phyloP scores from a whole-genome alignment of 2,329 filamentous ascomycete genomes.

The Beauveria sp. region DNA sequence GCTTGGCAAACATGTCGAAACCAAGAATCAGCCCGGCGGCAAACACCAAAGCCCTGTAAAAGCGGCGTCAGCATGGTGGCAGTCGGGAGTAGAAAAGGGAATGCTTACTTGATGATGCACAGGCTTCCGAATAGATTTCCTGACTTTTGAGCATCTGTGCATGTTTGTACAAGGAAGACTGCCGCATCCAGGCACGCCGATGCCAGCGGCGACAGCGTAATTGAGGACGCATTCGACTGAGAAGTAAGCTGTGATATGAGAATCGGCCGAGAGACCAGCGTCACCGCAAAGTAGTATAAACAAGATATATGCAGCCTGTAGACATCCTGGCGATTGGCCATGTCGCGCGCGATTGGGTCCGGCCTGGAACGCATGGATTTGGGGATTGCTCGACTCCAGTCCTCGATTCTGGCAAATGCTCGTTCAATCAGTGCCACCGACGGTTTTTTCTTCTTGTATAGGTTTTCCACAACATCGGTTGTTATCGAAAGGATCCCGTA shows the following conservation, averaged over 20 bases:
- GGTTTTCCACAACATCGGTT: constrained; percentile 31
- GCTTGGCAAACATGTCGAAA: constrained; percentile 46
- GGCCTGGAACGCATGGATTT: constrained; percentile 20
- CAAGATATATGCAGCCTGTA: constrained; percentile 48
- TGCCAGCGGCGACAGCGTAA: constrained; percentile 31
- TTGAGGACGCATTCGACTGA: constrained; percentile 22
- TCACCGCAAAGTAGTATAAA: constrained; percentile 51
- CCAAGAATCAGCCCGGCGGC: constrained; percentile 49
- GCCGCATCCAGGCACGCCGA: constrained; percentile 48
- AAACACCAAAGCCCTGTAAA: constrained; percentile 43
- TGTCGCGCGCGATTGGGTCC: constrained; percentile 19
- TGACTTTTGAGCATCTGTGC: constrained; percentile 37
- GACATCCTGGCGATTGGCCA: constrained; percentile 24
- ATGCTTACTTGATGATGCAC: constrained; percentile 49
- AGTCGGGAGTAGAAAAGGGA: neutral
- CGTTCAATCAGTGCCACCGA: constrained; percentile 28
- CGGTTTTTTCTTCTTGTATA: constrained; percentile 32
- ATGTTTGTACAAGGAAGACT: constrained; percentile 47
- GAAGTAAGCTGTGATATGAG: constrained; percentile 42
- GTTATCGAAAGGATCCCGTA: constrained; percentile 36
- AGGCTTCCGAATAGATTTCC: constrained; percentile 43
- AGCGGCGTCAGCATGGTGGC: neutral
- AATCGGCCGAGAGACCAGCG: constrained; percentile 47
- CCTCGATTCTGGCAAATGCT: constrained; percentile 33
- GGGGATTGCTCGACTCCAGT: constrained; percentile 38